Evolutionary conservation across 768 basidiomycete genomes (phyloP).

Genomic region (Strobilomyces dryophilus): DNA sequence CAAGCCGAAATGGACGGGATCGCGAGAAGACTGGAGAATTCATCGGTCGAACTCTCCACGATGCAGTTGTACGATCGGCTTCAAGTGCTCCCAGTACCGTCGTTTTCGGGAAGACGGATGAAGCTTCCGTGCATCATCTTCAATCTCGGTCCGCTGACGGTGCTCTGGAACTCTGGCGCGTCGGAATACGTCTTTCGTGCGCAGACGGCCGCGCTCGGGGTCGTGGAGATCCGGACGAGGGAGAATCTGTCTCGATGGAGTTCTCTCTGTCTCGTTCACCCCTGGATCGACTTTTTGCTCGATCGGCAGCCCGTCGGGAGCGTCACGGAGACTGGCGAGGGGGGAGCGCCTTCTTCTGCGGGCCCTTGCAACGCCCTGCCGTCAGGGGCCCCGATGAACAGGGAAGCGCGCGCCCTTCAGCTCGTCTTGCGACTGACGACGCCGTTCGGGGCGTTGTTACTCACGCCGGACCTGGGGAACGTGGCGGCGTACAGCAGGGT

Average conservation of each 20-base stretch:
- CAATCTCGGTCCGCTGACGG: too few species aligned
- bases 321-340: too few species aligned
- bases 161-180: neutral
- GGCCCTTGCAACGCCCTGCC: neutral
- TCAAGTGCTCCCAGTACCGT: neutral
- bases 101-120: neutral
- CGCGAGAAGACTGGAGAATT: too few species aligned
- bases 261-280: too few species aligned
- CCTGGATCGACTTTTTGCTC: too few species aligned
- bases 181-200: neutral
- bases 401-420: neutral
- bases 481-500: conserved; percentile 7
- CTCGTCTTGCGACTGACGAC: neutral
- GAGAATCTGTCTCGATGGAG: too few species aligned
- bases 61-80: neutral
- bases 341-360: too few species aligned
- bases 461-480: neutral
- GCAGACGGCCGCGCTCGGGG: neutral
- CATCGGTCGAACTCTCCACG: too few species aligned
- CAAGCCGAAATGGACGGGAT: too few species aligned
- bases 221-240: conserved; percentile 9
- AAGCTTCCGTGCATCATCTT: conserved; percentile 2
- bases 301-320: too few species aligned
- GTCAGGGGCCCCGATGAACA: neutral
- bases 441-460: neutral